Percentiles rank a stretch among this genome's conserved stretches.
Conservation (phyloP, 768 basidiomycete species). For the Lyophyllum semitale region DNA sequence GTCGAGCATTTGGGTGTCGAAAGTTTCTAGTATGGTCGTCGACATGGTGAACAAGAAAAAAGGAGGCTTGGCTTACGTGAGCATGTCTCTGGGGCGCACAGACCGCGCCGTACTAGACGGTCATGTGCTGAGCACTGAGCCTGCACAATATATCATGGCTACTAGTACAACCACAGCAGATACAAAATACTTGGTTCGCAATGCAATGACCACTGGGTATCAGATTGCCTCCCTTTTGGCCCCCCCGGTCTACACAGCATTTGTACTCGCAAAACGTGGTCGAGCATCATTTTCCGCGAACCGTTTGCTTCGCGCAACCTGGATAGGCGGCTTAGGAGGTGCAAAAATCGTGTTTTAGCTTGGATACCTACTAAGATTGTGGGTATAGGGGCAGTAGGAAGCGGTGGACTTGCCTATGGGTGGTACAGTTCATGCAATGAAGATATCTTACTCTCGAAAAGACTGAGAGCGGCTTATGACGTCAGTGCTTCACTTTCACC, state of each 20-base stretch:
- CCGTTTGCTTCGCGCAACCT: constrained; percentile 67
- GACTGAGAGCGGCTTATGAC: constrained; percentile 58
- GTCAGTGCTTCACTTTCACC: constrained; percentile 33
- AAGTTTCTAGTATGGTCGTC: constrained; percentile 49
- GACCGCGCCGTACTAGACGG: not conserved
- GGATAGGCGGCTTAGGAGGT: constrained; percentile 70
- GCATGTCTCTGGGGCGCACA: not conserved
- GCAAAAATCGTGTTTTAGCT: constrained; percentile 9
- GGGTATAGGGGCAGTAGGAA: constrained; percentile 44
- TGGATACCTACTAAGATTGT: not conserved
- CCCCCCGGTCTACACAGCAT: constrained; percentile 61
- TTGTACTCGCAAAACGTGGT: constrained; percentile 56
- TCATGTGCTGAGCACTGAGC: not conserved
- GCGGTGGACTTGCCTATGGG: constrained; percentile 62
- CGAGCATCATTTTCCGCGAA: constrained; percentile 58
- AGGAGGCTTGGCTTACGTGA: constrained; percentile 20
- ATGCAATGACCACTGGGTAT: constrained; percentile 67
- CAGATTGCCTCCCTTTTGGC: constrained; percentile 63
- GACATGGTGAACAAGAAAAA: constrained; percentile 30
- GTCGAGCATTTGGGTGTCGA: constrained; percentile 68
- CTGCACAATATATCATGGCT: not conserved
- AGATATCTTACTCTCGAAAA: constrained; percentile 47
- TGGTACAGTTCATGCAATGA: constrained; percentile 57
- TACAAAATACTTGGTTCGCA: constrained; percentile 65
- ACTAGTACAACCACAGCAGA: constrained; percentile 39